These are phyloP conservation scores for Diplogelasinospora grovesii DNA, from an alignment of 495 filamentous ascomycete species.

Conservation along the genomic window DNA sequence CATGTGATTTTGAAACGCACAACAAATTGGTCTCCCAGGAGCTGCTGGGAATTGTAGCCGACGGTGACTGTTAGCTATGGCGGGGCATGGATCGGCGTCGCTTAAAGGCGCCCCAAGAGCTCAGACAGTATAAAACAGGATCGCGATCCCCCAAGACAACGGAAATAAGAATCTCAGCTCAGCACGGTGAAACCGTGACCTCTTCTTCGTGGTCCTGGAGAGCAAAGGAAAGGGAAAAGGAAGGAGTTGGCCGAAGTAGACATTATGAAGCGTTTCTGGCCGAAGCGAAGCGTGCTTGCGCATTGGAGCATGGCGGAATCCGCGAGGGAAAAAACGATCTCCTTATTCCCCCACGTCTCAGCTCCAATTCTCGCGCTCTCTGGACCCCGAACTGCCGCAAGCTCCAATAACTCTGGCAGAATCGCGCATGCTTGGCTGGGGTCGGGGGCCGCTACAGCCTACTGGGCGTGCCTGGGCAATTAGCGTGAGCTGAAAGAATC, in stretches of 20 bases:
- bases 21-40: neutral
- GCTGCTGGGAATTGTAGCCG: too few species aligned
- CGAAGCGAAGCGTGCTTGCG: neutral
- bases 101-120: too few species aligned
- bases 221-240: neutral
- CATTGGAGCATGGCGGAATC: neutral
- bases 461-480: too few species aligned
- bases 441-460: too few species aligned
- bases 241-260: neutral
- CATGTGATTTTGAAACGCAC: neutral
- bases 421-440: conserved; percentile 1
- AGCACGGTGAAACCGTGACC: too few species aligned
- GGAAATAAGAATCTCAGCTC: too few species aligned
- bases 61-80: too few species aligned
- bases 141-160: too few species aligned
- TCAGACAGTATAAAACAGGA: too few species aligned
- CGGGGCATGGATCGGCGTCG: too few species aligned
- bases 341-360: conserved; percentile 2
- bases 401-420: conserved; percentile 2
- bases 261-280: neutral
- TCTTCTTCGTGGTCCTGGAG: neutral
- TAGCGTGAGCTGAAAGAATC: too few species aligned
- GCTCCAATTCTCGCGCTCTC: neutral
- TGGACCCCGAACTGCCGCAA: neutral
- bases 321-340: neutral